Evolutionary conservation across 2,329 filamentous ascomycete species (phyloP), one percentile per base, ranked within the genome.

Genomic region (Nemania sp.): DNA sequence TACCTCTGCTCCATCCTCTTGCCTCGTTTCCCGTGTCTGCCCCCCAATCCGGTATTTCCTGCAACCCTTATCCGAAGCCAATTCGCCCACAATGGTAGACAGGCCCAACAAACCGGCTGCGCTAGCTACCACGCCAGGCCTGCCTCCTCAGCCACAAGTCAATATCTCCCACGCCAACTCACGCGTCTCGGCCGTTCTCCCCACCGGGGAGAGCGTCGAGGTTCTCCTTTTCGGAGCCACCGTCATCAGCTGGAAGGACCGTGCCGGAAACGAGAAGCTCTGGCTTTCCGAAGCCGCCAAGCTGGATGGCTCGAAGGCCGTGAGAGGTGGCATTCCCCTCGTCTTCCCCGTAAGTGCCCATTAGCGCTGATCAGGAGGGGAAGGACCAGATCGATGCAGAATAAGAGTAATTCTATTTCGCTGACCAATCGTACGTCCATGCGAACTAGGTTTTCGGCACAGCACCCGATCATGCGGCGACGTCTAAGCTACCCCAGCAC

Each of bases 151-250:
- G 72, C 78, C 94, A 35, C 86, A 88, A 66, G 90, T 97, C 71
- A 86, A 86, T 74, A 87, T 93, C 71, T 85, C 87, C 29, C 84
- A 90, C 69, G 86, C 87, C 73, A 87, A 87, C 76, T 84, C 84
- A 61, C 86, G 86, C 62, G 88, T 98, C 53, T 84, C 85, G n/a
- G 94, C 94, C 35, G 84, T 83, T 32, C 85, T 98, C 45, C 91
- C 92, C 40, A 90, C 91, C 0, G 93, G 94, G 67, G 93, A 98
- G 79, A 91, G 87, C 57, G 86, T 97, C 67, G 88, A 92, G 66
- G 83, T 99, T 39, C 82, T 97, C 62, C 86, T 98, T n/a, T 90
- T 90, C 72, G 95, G 95, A 60, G 95, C 95, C 11, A 98, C 93
- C 0, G 90, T 99, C 49, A 87, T 90, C 60, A 95, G 90, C 77